Conservation (phyloP, 2,329 filamentous ascomycete genomes). For the Penicillium sp. region DNA sequence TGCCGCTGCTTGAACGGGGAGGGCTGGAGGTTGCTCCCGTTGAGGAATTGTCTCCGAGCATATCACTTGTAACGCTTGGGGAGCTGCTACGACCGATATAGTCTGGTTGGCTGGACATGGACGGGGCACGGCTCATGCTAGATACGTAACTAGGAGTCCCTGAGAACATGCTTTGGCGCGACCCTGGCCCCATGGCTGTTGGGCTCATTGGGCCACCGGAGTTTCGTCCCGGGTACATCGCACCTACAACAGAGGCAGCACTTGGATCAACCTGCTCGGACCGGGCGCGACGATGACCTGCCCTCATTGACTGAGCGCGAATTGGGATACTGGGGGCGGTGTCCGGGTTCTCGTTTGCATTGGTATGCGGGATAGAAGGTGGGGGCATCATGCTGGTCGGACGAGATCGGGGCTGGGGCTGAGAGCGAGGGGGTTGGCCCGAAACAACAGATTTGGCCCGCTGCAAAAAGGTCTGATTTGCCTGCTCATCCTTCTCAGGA, state of each 20-base stretch:
- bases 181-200: constrained; percentile 46
- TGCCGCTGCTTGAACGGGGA: constrained; percentile 64
- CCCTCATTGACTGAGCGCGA: constrained; percentile 42
- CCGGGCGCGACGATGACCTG: constrained; percentile 48
- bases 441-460: constrained; percentile 61
- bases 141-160: constrained; percentile 51
- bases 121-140: constrained; percentile 55
- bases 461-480: constrained; percentile 53
- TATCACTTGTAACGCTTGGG: constrained; percentile 56
- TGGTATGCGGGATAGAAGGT: constrained; percentile 28
- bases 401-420: constrained; percentile 44
- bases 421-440: constrained; percentile 38
- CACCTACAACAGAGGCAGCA: constrained; percentile 74
- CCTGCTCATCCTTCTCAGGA: constrained; percentile 51
- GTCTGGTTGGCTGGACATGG: constrained; percentile 49
- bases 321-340: constrained; percentile 52
- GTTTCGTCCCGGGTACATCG: constrained; percentile 76
- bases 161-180: constrained; percentile 42
- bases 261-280: constrained; percentile 49
- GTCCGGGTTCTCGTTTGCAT: constrained; percentile 47
- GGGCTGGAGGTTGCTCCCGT: constrained; percentile 52
- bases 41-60: constrained; percentile 45
- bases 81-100: constrained; percentile 64
- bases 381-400: constrained; percentile 47
- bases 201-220: constrained; percentile 56